phyloP scores from a whole-genome alignment of 164 flowering plant genomes.

The Vitis rupestris region DNA sequence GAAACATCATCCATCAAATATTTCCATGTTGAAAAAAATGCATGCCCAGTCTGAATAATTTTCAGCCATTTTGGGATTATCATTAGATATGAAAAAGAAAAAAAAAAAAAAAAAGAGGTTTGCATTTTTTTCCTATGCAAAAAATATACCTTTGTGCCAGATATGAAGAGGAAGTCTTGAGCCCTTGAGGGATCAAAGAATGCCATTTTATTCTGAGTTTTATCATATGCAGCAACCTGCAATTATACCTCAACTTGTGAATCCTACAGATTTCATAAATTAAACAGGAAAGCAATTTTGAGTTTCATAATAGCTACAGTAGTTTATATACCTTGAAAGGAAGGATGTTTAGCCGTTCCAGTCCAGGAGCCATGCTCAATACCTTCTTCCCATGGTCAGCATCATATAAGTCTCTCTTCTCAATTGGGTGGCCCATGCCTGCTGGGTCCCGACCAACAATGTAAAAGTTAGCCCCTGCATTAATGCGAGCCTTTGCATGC shows the following conservation, averaged over 20 bases:
- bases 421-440: slow-evolving; percentile 93
- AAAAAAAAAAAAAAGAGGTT: too few relatives aligned
- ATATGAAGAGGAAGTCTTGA: slow-evolving; percentile 89
- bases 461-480: slow-evolving; percentile 98
- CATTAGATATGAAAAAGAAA: too few relatives aligned
- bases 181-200: slow-evolving; percentile 95
- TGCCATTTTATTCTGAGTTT: slow-evolving; percentile 80
- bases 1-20: neutral
- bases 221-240: slow-evolving; percentile 98
- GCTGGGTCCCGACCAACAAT: slow-evolving; percentile 99
- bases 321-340: slow-evolving; percentile 72
- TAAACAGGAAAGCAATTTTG: neutral
- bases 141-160: slow-evolving; percentile 87
- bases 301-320: neutral
- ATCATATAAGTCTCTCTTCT: slow-evolving; percentile 90
- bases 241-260: slow-evolving; percentile 5
- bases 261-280: neutral
- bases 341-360: slow-evolving; percentile 84
- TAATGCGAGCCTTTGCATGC: slow-evolving; percentile 98
- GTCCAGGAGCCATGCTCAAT: slow-evolving; percentile 97
- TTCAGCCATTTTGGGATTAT: too few relatives aligned
- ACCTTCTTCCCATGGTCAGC: slow-evolving; percentile 98
- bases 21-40: too few relatives aligned
- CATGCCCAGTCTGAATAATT: too few relatives aligned
- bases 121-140: too few relatives aligned